Evolutionary conservation across 2,329 filamentous ascomycete species (phyloP).

Genomic region (Fusarium chlamydosporum): DNA sequence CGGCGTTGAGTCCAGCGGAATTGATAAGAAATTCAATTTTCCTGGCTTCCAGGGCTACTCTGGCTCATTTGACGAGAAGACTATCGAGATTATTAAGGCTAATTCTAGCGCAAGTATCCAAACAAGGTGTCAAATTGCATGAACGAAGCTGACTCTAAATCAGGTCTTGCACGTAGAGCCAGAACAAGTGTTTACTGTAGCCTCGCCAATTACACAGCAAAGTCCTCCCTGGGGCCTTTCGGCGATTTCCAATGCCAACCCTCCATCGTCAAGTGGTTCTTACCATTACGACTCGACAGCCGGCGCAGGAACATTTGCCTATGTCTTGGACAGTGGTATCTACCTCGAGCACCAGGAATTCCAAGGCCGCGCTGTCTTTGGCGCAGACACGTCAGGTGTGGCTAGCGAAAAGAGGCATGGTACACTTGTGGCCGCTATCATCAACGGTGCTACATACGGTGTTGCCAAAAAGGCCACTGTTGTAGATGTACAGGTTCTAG

Average conservation of each 20-base stretch:
- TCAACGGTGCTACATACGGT: conserved; percentile 27
- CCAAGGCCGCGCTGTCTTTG: conserved; percentile 18
- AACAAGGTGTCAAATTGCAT: accelerated
- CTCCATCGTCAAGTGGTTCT: not conserved
- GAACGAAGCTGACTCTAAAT: not conserved
- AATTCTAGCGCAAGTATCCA: not conserved
- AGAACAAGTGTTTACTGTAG: not conserved
- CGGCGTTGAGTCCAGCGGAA: not conserved
- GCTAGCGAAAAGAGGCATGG: conserved; percentile 11
- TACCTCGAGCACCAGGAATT: conserved; percentile 8
- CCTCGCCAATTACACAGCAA: conserved; percentile 2
- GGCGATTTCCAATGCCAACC: conserved; percentile 20
- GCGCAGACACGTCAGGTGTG: conserved; percentile 13
- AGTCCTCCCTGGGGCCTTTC: conserved; percentile 18
- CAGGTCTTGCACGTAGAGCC: conserved; percentile 9
- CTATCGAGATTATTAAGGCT: conserved; percentile 12
- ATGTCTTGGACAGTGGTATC: conserved; percentile 25
- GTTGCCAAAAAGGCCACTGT: conserved; percentile 32
- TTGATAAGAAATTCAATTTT: conserved; percentile 4
- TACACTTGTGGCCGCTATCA: conserved; percentile 25
- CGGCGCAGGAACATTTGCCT: conserved; percentile 15
- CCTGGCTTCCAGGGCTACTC: conserved; percentile 22
- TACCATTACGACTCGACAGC: conserved; percentile 30
- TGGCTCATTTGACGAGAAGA: conserved; percentile 3
- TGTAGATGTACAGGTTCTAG: conserved; percentile 19